Evolutionary conservation across 257 asterid genomes (phyloP).

Genomic region (Marsdenia floribunda): DNA sequence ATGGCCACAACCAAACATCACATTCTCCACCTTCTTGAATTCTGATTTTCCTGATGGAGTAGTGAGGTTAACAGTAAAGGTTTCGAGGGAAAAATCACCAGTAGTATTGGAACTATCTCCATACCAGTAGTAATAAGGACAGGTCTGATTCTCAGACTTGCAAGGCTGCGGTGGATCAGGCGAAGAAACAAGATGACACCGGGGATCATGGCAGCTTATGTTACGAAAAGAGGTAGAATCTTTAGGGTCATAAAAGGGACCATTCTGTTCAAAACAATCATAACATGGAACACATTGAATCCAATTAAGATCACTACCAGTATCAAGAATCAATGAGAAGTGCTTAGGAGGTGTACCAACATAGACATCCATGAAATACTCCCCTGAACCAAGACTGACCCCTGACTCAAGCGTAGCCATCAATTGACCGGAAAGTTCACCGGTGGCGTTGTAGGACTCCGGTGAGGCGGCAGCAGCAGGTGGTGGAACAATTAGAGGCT

Average conservation of each 20-base stretch:
- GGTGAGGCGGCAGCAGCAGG: constrained; percentile 28
- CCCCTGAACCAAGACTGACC: constrained; percentile 56
- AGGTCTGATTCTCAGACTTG: constrained; percentile 38
- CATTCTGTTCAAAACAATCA: constrained; percentile 83
- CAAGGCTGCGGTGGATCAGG: constrained; percentile 68
- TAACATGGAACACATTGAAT: constrained; percentile 81
- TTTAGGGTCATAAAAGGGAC: constrained; percentile 60
- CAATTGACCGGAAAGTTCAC: constrained; percentile 41
- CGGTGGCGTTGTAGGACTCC: constrained; percentile 22
- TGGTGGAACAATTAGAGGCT: constrained; percentile 6
- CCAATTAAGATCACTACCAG: constrained; percentile 97
- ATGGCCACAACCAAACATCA: constrained; percentile 95
- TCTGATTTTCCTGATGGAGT: constrained; percentile 35
- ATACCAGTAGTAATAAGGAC: constrained; percentile 93
- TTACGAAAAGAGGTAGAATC: constrained; percentile 48
- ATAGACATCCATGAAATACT: constrained; percentile 84
- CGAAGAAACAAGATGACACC: constrained; percentile 64
- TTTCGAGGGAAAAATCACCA: constrained; percentile 75
- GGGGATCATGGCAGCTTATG: constrained; percentile 62
- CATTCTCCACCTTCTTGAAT: constrained; percentile 58
- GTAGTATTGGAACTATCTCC: constrained; percentile 93
- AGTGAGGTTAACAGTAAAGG: constrained; percentile 80
- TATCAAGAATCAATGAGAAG: constrained; percentile 73
- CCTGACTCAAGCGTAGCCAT: constrained; percentile 77
- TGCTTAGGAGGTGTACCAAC: constrained; percentile 89